phyloP scores from a whole-genome alignment of 345 rosid species.

The Arabidopsis arenosa region DNA sequence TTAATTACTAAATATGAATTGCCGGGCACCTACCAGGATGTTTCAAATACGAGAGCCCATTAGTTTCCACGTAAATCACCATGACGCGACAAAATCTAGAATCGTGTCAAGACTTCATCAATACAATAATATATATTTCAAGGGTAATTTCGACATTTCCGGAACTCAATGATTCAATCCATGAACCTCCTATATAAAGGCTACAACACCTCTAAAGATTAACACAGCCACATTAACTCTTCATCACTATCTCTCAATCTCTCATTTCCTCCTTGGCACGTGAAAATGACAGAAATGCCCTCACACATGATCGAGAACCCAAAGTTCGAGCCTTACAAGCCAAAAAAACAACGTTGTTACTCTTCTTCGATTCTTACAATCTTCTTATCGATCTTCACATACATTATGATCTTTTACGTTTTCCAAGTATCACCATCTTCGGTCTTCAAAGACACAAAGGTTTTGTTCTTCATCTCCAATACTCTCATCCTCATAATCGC shows the following conservation, averaged over 20 bases:
- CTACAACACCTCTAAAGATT: neutral
- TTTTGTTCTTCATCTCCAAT: constrained; percentile 75
- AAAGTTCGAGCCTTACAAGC: constrained; percentile 32
- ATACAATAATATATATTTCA: neutral
- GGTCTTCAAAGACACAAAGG: constrained; percentile 53
- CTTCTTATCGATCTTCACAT: constrained; percentile 44
- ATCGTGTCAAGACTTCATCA: constrained; percentile 26
- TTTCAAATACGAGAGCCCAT: constrained; percentile 24
- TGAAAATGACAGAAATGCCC: constrained; percentile 40
- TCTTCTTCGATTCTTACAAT: constrained; percentile 44
- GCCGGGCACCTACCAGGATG: constrained; percentile 47
- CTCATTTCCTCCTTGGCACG: neutral
- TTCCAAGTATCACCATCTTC: constrained; percentile 61
- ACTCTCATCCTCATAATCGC: constrained; percentile 66
- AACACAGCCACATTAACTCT: constrained; percentile 5
- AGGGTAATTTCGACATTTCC: constrained; percentile 16
- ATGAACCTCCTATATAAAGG: constrained; percentile 33
- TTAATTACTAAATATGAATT: constrained; percentile 41
- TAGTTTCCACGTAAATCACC: constrained; percentile 45
- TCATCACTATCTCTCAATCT: constrained; percentile 2
- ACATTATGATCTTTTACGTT: constrained; percentile 53
- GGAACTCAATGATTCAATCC: constrained; percentile 20
- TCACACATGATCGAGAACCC: constrained; percentile 37
- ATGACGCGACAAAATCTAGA: constrained; percentile 33
- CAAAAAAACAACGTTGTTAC: constrained; percentile 21